Percentiles rank a stretch among this genome's conserved stretches.
Evolutionary conservation across 129 eudicot species (phyloP).

Genomic region (Oenanthe sinensis): DNA sequence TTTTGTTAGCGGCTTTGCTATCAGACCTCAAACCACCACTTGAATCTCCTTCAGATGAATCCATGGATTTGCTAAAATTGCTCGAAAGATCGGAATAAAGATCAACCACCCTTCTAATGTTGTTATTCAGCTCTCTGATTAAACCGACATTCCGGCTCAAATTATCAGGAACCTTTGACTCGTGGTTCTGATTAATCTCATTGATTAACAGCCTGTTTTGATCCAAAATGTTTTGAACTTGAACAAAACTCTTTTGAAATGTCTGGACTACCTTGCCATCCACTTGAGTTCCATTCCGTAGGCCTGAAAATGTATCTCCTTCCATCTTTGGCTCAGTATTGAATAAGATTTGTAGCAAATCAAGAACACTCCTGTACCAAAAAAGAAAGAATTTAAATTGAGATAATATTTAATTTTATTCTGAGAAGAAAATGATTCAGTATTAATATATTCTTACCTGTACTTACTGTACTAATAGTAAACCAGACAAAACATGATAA

Average conservation of each 20-base stretch:
- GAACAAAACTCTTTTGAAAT: slow-evolving; percentile 82
- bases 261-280: slow-evolving; percentile 72
- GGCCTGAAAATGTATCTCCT: slow-evolving; percentile 45
- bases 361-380: slow-evolving; percentile 26
- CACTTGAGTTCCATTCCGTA: slow-evolving; percentile 45
- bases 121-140: slow-evolving; percentile 76
- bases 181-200: slow-evolving; percentile 87
- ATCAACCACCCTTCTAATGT: slow-evolving; percentile 75
- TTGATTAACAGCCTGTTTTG: slow-evolving; percentile 75
- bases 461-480: slow-evolving; percentile 23
- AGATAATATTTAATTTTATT: background rate
- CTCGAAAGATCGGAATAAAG: slow-evolving; percentile 71
- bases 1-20: slow-evolving; percentile 56
- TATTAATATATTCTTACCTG: slow-evolving; percentile 20
- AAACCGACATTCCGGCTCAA: slow-evolving; percentile 73
- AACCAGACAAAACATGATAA: slow-evolving; percentile 45
- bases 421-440: slow-evolving; percentile 11
- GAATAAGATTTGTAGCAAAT: slow-evolving; percentile 19
- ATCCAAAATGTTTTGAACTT: slow-evolving; percentile 81
- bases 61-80: slow-evolving; percentile 47
- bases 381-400: background rate
- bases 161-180: slow-evolving; percentile 75
- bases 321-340: slow-evolving; percentile 32
- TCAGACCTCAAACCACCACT: slow-evolving; percentile 49
- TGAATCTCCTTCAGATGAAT: slow-evolving; percentile 75